Evolutionary conservation across 2,329 filamentous ascomycete genomes (phyloP), one percentile per base, ranked within the genome.

Genomic region (Plectosphaerella cucumerina): DNA sequence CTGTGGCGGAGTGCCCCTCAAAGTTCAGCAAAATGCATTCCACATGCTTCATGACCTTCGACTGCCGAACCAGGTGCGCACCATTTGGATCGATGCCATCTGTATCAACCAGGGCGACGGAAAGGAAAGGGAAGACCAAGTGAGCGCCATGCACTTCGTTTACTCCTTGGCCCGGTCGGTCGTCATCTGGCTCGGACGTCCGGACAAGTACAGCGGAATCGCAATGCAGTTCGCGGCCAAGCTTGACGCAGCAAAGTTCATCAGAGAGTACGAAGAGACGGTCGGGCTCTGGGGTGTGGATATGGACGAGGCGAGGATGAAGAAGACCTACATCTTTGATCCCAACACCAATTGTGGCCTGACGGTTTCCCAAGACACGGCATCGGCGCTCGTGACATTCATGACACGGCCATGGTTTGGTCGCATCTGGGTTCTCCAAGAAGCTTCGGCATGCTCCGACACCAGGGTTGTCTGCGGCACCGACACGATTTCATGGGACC

Each of bases 141-240:
- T 60, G 8, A 37, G 49, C 31, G 35, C 58, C 23, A 48, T 54
- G 52, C 45, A 51, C 22, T 50, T 55, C 47, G 48, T 60, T 15
- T 67, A 64, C 52, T 56, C 57, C 0, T 47, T 43, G 8, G 62
- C 60, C 18, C 34, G 42, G 2, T 55, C 47, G 39, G 54, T 60
- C 2, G 43, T 67, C n/a, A 54, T 64, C 5, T 68, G 65, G 60
- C 55, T 68, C 3, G 65, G 65, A 2, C 44, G 45, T 3, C 47
- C 18, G n/a, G 6, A 35, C 23, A 12, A n/a, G 20, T 22, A 14
- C 3, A 9, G 9, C 15, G 47, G 18, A 23, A 20, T 52, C 58
- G 34, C 44, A 5, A 47, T 47, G 12, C 14, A 18, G 12, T n/a
- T 26, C 6, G 14, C 26, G 10, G 23, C 5, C 15, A n/a, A 33